Base-by-base conservation (phyloP, 306 rosid species). In the Cicer cuneatum region DNA sequence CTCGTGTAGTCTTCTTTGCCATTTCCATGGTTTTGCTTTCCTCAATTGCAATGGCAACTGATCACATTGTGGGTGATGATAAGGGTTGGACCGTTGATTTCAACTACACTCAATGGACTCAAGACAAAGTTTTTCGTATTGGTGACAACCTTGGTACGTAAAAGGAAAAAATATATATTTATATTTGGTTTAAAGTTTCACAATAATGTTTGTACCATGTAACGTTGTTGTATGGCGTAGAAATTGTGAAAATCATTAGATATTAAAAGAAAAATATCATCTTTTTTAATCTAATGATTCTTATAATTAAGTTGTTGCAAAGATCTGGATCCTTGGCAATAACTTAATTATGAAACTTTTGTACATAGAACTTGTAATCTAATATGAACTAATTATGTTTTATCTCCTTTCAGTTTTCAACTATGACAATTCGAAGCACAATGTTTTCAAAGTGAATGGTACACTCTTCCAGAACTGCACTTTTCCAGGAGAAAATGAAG, bases 71-170 rank as follows among this genome's bases (percentile, higher is more conserved):
- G 3, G 89, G 91, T 38, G 91, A 69, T 24, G 72, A 67, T 0
- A 57, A 65, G 2, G 89, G 89, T 4, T 87, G 91, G 91, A 72
- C 57, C 0, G 2, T 19, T 40, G 62, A 69, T 14, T 56, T 74
- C 18, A 40, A 85, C 72, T 85, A 82, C 49, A 5, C 73, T 29
- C 48, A 38, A 0, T 87, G 89, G 89, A 61, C 91, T 8, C 24
- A 78, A 7, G 87, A 35, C 54, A 83, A 83, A 57, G 75, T 67
- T 48, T 85, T 87, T 14, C 75, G 0, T 2, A 83, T 85, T 49
- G 89, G 91, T 8, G 91, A 85, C 67, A 75, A 21, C 53, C 82
- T 87, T 65, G 84, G 87, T 86, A 77, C 0, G 52, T 6, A 41
- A 39, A 39, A 7, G 33, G 33, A n/a, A n/a, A n/a, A n/a, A n/a